A percentile compares a stretch with the other conserved stretches of the same genome.
Conservation (phyloP, 768 basidiomycete species). For the Hemileccinum impolitum region DNA sequence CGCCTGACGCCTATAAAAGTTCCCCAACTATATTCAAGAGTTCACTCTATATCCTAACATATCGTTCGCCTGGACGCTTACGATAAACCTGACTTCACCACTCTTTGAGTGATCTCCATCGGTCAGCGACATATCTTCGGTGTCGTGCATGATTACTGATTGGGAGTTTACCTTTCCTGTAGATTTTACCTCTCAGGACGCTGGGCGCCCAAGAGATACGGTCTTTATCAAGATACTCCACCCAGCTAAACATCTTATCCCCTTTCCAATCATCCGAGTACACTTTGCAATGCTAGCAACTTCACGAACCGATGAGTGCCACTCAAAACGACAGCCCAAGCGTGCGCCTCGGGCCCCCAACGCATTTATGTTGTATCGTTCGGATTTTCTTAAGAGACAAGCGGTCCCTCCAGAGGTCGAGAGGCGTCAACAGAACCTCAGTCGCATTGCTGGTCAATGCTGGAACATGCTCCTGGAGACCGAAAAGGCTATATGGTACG, state of each 20-base stretch:
- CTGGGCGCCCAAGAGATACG: neutral
- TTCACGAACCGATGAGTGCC: constrained; percentile 4
- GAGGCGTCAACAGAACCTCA: constrained; percentile 53
- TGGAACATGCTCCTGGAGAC: constrained; percentile 44
- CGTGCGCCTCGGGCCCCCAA: constrained; percentile 50
- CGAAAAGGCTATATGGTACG: constrained; percentile 37
- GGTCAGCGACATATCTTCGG: constrained; percentile 3
- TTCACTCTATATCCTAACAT: neutral
- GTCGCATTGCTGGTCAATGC: constrained; percentile 48
- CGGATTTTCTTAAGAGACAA: constrained; percentile 44
- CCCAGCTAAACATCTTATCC: neutral
- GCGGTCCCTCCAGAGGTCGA: constrained; percentile 43
- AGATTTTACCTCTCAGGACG: constrained; percentile 4
- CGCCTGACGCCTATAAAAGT: constrained; percentile 14
- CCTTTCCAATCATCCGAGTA: neutral
- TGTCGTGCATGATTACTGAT: neutral
- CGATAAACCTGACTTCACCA: constrained; percentile 1
- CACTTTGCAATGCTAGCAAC: constrained; percentile 5
- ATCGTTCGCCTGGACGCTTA: constrained; percentile 12
- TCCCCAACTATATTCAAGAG: neutral
- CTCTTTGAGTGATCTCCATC: constrained; percentile 3
- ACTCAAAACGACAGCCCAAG: constrained; percentile 8
- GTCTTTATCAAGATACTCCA: neutral
- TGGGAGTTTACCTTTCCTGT: neutral
- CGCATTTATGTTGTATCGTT: constrained; percentile 58